Evolutionary conservation across 106 monocot genomes (phyloP).

Genomic region (Vanilla planifolia): DNA sequence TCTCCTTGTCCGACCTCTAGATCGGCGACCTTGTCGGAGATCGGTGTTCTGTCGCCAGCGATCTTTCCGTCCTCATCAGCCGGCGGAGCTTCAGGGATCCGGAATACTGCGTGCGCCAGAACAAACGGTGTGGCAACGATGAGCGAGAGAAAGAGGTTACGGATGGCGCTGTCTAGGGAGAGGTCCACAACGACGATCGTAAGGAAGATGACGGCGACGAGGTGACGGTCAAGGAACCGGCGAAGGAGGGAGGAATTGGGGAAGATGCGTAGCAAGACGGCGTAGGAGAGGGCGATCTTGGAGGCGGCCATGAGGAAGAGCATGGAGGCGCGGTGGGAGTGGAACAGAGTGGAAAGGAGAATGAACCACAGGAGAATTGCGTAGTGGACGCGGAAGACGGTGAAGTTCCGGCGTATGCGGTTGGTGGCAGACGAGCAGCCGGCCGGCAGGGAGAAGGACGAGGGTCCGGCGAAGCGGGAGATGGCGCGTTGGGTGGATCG

Average conservation of each 20-base stretch:
- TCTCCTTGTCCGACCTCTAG: constrained; percentile 1
- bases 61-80: constrained; percentile 1
- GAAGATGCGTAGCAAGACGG: constrained; percentile 30
- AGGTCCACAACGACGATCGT: constrained; percentile 22
- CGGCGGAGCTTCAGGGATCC: constrained; percentile 14
- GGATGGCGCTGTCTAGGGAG: constrained; percentile 20
- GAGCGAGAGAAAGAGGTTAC: constrained; percentile 17
- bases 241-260: constrained; percentile 21
- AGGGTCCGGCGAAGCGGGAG: constrained; percentile 27
- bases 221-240: constrained; percentile 22
- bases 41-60: constrained; percentile 18
- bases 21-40: constrained; percentile 25
- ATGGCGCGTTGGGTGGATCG: constrained; percentile 20
- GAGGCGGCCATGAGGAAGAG: constrained; percentile 50
- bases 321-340: constrained; percentile 24
- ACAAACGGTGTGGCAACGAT: constrained; percentile 18
- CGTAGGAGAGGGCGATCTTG: constrained; percentile 37
- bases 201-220: constrained; percentile 16
- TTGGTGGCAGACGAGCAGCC: constrained; percentile 15
- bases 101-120: constrained; percentile 29
- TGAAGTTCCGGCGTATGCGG: constrained; percentile 28
- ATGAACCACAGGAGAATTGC: constrained; percentile 28
- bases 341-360: constrained; percentile 29
- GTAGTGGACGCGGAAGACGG: constrained; percentile 34
- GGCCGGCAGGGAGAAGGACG: constrained; percentile 20